These are phyloP conservation scores for Metarhizium rileyi DNA, from an alignment of 2,329 filamentous ascomycete genomes.

Conservation along the genomic window DNA sequence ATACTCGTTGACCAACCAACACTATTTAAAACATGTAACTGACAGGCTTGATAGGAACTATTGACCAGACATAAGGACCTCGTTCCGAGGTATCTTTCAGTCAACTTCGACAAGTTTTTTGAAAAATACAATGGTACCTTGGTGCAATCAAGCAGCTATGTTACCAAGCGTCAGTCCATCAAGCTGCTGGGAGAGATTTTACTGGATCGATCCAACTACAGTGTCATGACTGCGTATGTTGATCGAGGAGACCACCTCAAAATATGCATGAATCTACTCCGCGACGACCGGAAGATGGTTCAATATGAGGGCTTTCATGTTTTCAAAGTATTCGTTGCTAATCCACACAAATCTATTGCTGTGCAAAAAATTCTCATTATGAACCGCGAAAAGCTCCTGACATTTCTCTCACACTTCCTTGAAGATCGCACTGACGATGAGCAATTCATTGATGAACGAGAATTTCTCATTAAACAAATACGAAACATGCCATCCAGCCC, in stretches of 20 bases:
- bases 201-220: conserved; percentile 91
- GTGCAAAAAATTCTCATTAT: conserved; percentile 94
- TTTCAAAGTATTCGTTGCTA: conserved; percentile 98
- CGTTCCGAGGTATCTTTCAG: conserved; percentile 75
- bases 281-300: conserved; percentile 96
- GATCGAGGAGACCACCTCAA: conserved; percentile 93
- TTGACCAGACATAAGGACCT: conserved; percentile 89
- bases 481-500: conserved; percentile 53
- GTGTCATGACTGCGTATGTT: conserved; percentile 95
- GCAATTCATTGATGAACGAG: conserved; percentile 96
- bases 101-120: conserved; percentile 93
- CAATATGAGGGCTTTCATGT: conserved; percentile 99
- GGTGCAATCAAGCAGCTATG: conserved; percentile 88
- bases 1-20: background rate
- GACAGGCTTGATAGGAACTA: conserved; percentile 56
- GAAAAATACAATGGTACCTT: conserved; percentile 78
- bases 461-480: conserved; percentile 94
- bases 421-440: conserved; percentile 95
- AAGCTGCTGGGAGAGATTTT: conserved; percentile 93
- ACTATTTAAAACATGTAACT: background rate
- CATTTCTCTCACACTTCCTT: conserved; percentile 83
- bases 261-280: conserved; percentile 93
- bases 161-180: conserved; percentile 96
- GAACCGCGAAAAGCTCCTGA: conserved; percentile 84
- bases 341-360: conserved; percentile 93